Conservation (phyloP, 2,329 filamentous ascomycete species). For the Ophiosphaerella herpotricha region DNA sequence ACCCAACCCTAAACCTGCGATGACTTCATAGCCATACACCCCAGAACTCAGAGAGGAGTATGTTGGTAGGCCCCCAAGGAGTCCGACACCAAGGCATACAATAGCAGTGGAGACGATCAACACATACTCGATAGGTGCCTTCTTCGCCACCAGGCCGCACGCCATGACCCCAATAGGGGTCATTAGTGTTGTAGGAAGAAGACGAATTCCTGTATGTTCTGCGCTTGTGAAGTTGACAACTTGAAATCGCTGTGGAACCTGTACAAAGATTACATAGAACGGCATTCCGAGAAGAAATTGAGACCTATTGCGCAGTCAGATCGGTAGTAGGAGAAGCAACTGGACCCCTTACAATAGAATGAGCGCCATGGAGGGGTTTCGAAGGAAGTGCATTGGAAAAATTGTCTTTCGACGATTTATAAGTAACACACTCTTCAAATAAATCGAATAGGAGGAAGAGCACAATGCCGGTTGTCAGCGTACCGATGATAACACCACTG, state of each 20-base stretch:
- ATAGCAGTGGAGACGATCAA: conserved; percentile 24
- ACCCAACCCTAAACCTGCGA: conserved; percentile 34
- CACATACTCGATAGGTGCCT: conserved; percentile 24
- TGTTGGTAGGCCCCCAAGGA: conserved; percentile 32
- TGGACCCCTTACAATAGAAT: conserved; percentile 22
- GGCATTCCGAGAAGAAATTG: conserved; percentile 37
- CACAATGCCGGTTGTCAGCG: conserved; percentile 29
- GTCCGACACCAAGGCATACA: conserved; percentile 30
- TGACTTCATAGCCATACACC: conserved; percentile 36
- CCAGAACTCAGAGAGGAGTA: conserved; percentile 18
- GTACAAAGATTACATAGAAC: conserved; percentile 34
- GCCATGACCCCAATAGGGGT: conserved; percentile 36
- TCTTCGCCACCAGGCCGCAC: conserved; percentile 24
- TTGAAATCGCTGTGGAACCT: conserved; percentile 42
- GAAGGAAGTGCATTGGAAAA: conserved; percentile 35
- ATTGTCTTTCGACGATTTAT: conserved; percentile 31
- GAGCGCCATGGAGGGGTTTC: conserved; percentile 26
- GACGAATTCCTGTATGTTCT: conserved; percentile 35
- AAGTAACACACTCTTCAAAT: conserved; percentile 37
- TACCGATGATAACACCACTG: conserved; percentile 36
- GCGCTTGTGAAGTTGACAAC: conserved; percentile 36
- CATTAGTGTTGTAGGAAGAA: conserved; percentile 32
- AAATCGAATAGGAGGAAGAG: conserved; percentile 29
- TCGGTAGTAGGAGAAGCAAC: not conserved
- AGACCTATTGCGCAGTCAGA: conserved; percentile 12